A percentile compares a stretch with the other conserved stretches of the same genome.
These are phyloP conservation scores for Amanita polypyramis DNA, from an alignment of 768 basidiomycete genomes.

Conservation along the genomic window DNA sequence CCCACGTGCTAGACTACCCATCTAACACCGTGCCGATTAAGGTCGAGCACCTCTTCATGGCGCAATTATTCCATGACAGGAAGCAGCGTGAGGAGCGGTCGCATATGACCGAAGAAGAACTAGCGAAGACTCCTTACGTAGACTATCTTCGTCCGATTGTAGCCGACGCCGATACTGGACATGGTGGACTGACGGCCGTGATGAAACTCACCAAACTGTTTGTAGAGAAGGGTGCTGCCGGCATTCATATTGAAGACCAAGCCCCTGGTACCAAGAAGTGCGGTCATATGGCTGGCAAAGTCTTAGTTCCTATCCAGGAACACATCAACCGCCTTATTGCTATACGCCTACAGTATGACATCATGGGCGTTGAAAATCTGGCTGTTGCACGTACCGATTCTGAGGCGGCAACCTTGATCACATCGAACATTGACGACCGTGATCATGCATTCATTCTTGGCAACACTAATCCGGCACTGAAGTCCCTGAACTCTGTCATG, in stretches of 20 bases:
- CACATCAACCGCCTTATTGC: constrained; percentile 98
- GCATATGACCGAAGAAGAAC: constrained; percentile 56
- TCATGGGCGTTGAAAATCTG: constrained; percentile 96
- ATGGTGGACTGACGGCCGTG: constrained; percentile 94
- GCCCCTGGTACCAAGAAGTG: constrained; percentile 97
- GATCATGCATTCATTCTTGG: constrained; percentile 98
- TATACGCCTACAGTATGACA: constrained; percentile 94
- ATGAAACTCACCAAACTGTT: constrained; percentile 99
- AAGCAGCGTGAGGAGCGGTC: constrained; percentile 85
- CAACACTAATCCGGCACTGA: constrained; percentile 62
- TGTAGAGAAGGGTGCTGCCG: constrained; percentile 96
- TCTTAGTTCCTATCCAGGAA: constrained; percentile 93
- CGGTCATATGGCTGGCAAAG: constrained; percentile 91
- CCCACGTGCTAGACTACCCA: constrained; percentile 64
- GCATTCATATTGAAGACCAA: constrained; percentile 97
- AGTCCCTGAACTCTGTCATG: constrained; percentile 73
- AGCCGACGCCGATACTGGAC: constrained; percentile 97
- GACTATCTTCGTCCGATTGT: constrained; percentile 93
- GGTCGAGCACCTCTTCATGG: constrained; percentile 96
- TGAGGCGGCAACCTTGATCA: constrained; percentile 94
- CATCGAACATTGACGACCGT: constrained; percentile 93
- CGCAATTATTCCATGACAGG: constrained; percentile 98
- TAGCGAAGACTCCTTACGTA: constrained; percentile 56
- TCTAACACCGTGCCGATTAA: constrained; percentile 98
- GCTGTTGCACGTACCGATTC: constrained; percentile 93